Conservation (phyloP, 2,329 filamentous ascomycete genomes). For the Domatiomyces catenatus region DNA sequence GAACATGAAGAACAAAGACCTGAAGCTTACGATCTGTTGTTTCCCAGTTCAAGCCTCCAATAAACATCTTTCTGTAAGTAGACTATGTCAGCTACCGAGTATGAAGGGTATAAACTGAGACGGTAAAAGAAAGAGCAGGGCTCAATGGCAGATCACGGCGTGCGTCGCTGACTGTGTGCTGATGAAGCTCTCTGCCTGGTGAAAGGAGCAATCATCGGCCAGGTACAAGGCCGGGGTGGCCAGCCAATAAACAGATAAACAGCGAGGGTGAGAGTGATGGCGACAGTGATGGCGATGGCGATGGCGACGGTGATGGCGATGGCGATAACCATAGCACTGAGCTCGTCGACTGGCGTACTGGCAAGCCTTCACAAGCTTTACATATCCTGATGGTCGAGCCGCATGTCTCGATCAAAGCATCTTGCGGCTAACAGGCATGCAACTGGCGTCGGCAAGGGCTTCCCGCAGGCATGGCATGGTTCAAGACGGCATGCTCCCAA, state of each 20-base stretch:
- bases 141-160: neutral
- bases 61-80: slow-evolving; percentile 87
- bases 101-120: neutral
- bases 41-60: slow-evolving; percentile 97
- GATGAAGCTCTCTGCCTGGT: neutral
- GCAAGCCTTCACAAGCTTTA: neutral
- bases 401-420: neutral
- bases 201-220: neutral
- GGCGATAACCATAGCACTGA: neutral
- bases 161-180: too few relatives aligned
- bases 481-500: neutral
- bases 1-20: neutral
- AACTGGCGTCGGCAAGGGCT: neutral
- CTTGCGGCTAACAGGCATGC: neutral
- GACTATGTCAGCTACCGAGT: slow-evolving; percentile 21
- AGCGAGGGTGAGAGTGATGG: neutral
- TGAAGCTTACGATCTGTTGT: slow-evolving; percentile 77
- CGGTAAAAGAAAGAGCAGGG: neutral
- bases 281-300: neutral
- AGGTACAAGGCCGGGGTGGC: neutral
- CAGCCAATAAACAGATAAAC: neutral
- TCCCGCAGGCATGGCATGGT: neutral
- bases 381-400: neutral
- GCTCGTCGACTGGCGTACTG: neutral
- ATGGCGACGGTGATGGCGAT: neutral